phyloP scores from a whole-genome alignment of 306 rosid species.

The Urtica urens region DNA sequence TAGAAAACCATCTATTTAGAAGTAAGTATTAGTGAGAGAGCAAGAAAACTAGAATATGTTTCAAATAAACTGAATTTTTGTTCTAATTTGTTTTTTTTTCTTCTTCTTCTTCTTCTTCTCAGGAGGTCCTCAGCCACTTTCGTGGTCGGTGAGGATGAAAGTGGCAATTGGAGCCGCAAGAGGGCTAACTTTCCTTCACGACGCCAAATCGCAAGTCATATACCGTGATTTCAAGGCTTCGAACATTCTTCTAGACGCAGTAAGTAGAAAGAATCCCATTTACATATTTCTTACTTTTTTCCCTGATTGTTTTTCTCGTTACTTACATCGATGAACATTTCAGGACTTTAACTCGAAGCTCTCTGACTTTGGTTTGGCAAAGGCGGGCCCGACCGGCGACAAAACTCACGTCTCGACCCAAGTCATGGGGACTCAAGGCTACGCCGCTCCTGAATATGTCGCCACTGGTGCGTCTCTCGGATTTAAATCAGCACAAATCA shows the following conservation, averaged over 20 bases:
- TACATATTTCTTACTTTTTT: not conserved
- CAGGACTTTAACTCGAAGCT: slow-evolving; percentile 86
- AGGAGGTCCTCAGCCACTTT: slow-evolving; percentile 90
- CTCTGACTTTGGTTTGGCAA: slow-evolving; percentile 95
- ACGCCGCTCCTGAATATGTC: slow-evolving; percentile 95
- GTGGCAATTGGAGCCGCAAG: slow-evolving; percentile 90
- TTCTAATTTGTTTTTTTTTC: not conserved
- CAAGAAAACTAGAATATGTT: not conserved
- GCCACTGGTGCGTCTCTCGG: slow-evolving; percentile 82
- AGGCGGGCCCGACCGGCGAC: slow-evolving; percentile 95
- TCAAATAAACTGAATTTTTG: not conserved
- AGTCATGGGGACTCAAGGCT: slow-evolving; percentile 92
- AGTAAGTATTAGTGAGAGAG: slow-evolving; percentile 33
- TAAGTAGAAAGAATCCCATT: slow-evolving; percentile 22
- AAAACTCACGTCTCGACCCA: slow-evolving; percentile 92
- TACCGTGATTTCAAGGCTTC: slow-evolving; percentile 98
- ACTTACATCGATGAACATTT: slow-evolving; percentile 15
- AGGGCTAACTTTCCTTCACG: slow-evolving; percentile 90
- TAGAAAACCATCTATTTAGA: slow-evolving; percentile 89
- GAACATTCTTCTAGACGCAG: slow-evolving; percentile 79
- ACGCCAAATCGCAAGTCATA: slow-evolving; percentile 82
- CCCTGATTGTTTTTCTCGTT: not conserved
- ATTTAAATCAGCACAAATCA: no score
- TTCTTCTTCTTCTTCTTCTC: slow-evolving; percentile 16
- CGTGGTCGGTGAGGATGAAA: slow-evolving; percentile 84